Conservation (phyloP, 305 asterid genomes). For the Solanum hybrid region DNA sequence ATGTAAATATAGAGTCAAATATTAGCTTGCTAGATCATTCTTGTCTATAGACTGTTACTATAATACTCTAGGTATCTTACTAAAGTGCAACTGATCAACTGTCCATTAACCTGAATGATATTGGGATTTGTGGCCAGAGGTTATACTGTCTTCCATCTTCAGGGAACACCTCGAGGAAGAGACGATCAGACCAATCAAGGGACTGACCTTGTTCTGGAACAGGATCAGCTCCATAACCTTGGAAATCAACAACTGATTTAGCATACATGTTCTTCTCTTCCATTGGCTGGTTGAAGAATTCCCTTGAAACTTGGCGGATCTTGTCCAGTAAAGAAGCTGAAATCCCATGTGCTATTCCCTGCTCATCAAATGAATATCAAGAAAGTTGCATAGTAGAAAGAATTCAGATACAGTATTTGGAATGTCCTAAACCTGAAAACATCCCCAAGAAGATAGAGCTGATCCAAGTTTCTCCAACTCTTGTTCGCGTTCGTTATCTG, state of each 20-base stretch:
- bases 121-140: conserved; percentile 38
- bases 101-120: conserved; percentile 29
- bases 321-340: conserved; percentile 26
- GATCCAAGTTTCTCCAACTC: conserved; percentile 28
- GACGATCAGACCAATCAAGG: conserved; percentile 55
- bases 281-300: conserved; percentile 38
- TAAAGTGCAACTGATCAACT: background rate
- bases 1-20: background rate
- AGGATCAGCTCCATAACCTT: conserved; percentile 61
- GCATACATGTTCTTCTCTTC: conserved; percentile 44
- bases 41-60: background rate
- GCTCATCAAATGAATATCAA: background rate
- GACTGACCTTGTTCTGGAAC: conserved; percentile 47
- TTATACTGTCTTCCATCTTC: conserved; percentile 32
- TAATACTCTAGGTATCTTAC: background rate
- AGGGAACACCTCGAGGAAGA: conserved; percentile 27
- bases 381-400: background rate
- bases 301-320: conserved; percentile 23
- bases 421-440: conserved; percentile 35
- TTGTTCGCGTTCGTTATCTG: conserved; percentile 7
- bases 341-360: conserved; percentile 47
- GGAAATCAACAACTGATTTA: conserved; percentile 30
- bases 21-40: background rate
- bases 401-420: background rate
- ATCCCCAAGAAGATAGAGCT: conserved; percentile 45